A percentile compares a stretch with the other conserved stretches of the same genome.
These are phyloP conservation scores for Kazachstania bromeliacearum DNA, from an alignment of 805 yeast species.

Conservation along the genomic window DNA sequence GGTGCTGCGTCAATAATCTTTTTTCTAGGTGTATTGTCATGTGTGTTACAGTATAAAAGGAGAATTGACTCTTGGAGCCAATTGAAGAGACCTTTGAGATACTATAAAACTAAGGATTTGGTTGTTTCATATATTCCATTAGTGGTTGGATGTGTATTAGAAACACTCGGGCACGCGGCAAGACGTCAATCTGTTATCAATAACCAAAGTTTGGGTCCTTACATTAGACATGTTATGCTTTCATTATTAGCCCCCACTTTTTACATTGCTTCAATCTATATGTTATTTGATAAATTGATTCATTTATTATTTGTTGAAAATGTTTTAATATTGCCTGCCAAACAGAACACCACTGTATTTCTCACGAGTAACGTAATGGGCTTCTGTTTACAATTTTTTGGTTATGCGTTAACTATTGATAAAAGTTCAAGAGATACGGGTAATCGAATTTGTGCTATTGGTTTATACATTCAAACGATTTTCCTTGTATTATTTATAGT, in stretches of 20 bases:
- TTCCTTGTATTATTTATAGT: slow-evolving; percentile 25
- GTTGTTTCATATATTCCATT: slow-evolving; percentile 16
- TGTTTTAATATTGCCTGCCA: slow-evolving; percentile 15
- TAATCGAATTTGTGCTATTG: slow-evolving; percentile 20
- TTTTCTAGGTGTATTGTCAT: slow-evolving; percentile 1
- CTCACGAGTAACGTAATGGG: slow-evolving; percentile 27
- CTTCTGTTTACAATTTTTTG: slow-evolving; percentile 26
- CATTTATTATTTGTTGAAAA: slow-evolving; percentile 12
- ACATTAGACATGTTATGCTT: slow-evolving; percentile 20
- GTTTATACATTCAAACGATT: slow-evolving; percentile 26
- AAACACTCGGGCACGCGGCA: slow-evolving; percentile 22
- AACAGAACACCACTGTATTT: slow-evolving; percentile 22
- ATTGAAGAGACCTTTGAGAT: neutral
- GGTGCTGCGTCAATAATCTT: neutral
- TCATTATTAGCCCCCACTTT: slow-evolving; percentile 28
- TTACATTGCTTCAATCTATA: slow-evolving; percentile 28
- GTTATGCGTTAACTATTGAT: slow-evolving; percentile 25
- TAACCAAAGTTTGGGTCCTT: slow-evolving; percentile 10
- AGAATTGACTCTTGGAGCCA: slow-evolving; percentile 2
- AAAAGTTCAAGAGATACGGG: slow-evolving; percentile 11
- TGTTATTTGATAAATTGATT: slow-evolving; percentile 25
- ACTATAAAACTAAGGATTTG: slow-evolving; percentile 1
- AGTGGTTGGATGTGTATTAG: slow-evolving; percentile 20
- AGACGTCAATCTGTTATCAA: slow-evolving; percentile 15
- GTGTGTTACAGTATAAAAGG: neutral